Evolutionary conservation across 2,329 filamentous ascomycete species (phyloP), one percentile per base, ranked within the genome.

Genomic region (Microcera coccophila): DNA sequence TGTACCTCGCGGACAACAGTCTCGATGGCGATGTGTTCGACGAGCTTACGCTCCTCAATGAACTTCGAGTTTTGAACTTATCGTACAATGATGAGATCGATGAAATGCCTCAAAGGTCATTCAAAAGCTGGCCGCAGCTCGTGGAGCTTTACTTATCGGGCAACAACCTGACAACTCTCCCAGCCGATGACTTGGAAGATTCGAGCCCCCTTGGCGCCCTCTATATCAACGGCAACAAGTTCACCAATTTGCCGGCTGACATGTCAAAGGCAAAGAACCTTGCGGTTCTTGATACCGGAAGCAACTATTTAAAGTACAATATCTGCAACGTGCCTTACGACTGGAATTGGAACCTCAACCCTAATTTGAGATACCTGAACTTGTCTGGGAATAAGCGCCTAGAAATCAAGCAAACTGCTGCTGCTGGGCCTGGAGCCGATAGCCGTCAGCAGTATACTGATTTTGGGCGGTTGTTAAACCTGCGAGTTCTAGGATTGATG

Each of bases 271-370:
- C 95, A 34, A 87, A 90, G 67, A 93, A 93, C 65, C 78, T 98
- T 19, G 84, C 90, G 4, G 85, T 96, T 38, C 75, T 98, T 38
- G 93, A 98, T 66, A 94, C 94, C 49, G 91, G 90, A 47, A 96
- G 87, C 74, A 98, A 98, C 62, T 83, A 81, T 17, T 74, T 98
- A 44, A 98, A 97, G 66, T 98, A 98, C 76, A 98, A 98, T 62
- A 94, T 98, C 36, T 93, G 90, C 21, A 98, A 98, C 60, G 95
- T 95, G 75, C 93, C 91, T 0, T 98, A 98, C 62, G 93, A 98
- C 63, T 98, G 93, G 93, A 98, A 98, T 59, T 98, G 93, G 93
- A 97, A 97, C 61, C 87, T 93, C 75, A 98, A 98, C 59, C 88
- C 87, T 37, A 94, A 96, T 57, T 71, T 98, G 52, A 86, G 90